These are phyloP conservation scores for Globisporangium spinosum DNA, from an alignment of 352 stramenopile genomes.

Conservation along the genomic window DNA sequence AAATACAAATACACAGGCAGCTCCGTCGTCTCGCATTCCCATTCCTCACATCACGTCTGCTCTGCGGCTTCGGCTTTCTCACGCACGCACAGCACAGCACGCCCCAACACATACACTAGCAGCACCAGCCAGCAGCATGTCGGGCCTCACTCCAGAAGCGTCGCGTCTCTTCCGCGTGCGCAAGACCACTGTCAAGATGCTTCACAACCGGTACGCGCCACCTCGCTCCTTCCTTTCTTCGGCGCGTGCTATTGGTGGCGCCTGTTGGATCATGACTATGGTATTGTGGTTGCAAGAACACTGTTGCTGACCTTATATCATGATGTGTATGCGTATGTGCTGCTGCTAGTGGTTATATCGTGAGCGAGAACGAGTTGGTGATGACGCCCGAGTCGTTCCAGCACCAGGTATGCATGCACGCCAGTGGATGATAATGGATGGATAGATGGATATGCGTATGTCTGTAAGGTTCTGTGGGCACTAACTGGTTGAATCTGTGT, in stretches of 20 bases:
- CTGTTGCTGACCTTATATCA: not conserved
- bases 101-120: not conserved
- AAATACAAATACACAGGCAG: not conserved
- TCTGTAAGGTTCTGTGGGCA: not conserved
- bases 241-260: not conserved
- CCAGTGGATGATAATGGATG: not conserved
- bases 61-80: not conserved
- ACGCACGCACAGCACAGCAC: not conserved
- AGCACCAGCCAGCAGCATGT: constrained; percentile 33
- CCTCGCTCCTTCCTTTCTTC: not conserved
- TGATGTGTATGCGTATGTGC: not conserved
- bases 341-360: constrained; percentile 94
- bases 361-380: constrained; percentile 94
- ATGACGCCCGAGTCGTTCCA: constrained; percentile 94
- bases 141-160: constrained; percentile 73
- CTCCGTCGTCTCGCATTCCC: not conserved
- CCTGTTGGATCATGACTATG: not conserved
- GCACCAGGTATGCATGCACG: constrained; percentile 46
- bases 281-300: not conserved
- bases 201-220: constrained; percentile 80
- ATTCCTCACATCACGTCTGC: not conserved
- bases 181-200: constrained; percentile 95
- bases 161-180: constrained; percentile 92
- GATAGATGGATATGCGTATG: not conserved
- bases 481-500: not conserved